Base-by-base conservation (phyloP, 164 flowering plant genomes). In the Tinospora cordifolia region DNA sequence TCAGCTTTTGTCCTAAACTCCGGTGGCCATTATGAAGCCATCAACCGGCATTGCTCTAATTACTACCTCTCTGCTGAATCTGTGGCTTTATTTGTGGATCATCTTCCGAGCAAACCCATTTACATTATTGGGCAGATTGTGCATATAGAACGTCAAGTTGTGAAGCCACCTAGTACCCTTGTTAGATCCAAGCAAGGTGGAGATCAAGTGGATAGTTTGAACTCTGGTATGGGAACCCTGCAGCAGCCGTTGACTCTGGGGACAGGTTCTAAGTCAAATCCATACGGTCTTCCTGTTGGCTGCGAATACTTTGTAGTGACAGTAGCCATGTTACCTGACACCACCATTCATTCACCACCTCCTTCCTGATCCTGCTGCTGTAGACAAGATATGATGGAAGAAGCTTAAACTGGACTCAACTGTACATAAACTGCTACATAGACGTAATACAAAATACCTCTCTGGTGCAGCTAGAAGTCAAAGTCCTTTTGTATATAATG, bases 71-170 rank as follows among this genome's bases (percentile, higher is more conserved):
- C 99, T 46, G 74, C 89, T 46, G 99, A 90, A 82, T 95, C 98
- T 3, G 91, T 88, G 65, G 98, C 99, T 69, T 73, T 95, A 76
- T 95, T 89, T 69, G 79, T 86, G 6, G 96, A 90, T 64, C 85
- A 88, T 75, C 87, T 84, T 68, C 91, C 86, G 1, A 78, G 41
- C 64, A 85, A 77, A 72, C 98, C 99, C 12, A 76, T 65, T 76
- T 91, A 85, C 84, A 91, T 95, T 38, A 86, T 91, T 39, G 99
- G 99, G 44, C 97, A 86, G 79, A 89, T 92, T 72, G 99, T 95
- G 74, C 99, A 95, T 75, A 92, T 95, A 49, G 99, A 95, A 75
- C 81, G 89, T 67, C 86, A 80, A 71, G 79, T 71, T 1, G 96
- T 84, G 71, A 87, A 78, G 81, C 68, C 83, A 24, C 76, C 78